Base-by-base conservation (phyloP, 257 asterid genomes). In the Catharanthus roseus region DNA sequence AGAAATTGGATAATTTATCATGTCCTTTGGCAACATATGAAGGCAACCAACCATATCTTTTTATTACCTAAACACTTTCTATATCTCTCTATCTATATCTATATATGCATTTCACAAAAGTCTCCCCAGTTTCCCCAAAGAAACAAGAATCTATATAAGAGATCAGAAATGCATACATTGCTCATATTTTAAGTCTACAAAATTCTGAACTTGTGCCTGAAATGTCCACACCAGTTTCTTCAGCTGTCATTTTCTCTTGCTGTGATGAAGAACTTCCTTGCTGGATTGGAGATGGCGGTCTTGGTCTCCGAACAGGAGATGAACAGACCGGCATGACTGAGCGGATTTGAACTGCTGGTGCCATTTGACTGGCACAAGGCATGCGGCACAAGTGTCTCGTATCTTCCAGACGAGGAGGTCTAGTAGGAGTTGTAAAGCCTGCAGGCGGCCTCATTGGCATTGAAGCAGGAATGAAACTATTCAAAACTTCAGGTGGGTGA, bases 291-390 rank as follows among this genome's bases (percentile, higher is more conserved):
- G 68, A 51, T 38, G 75, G 57, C 26, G 39, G 64, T 31, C 58
- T 38, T 54, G 61, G 72, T 31, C 58, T 38, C 57, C 54, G 72
- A n/a, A 24, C 64, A 11, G 74, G 73, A 42, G 82, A 50, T 49
- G 79, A 61, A 71, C 76, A 54, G 15, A 66, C 77, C 10, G 81
- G 81, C 23, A 67, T 66, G 47, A 72, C 77, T 15, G 77, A 67
- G 8, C 77, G 76, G 31, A 77, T 67, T 36, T 77, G 81, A 57
- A 72, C 81, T 38, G 73, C 74, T 1, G 74, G 77, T 4, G 77
- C 81, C 41, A 77, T 72, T 44, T 54, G 56, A 33, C 66, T 57
- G 21, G 70, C 72, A 13, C 75, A 67, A 15, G 71, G 55, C 58
- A 45, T 31, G 1, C 44, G 44, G 3, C 49, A 33, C 5, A 33